Conservation (phyloP, 1,284 basidiomycete genomes). For the Cerrena zonata region DNA sequence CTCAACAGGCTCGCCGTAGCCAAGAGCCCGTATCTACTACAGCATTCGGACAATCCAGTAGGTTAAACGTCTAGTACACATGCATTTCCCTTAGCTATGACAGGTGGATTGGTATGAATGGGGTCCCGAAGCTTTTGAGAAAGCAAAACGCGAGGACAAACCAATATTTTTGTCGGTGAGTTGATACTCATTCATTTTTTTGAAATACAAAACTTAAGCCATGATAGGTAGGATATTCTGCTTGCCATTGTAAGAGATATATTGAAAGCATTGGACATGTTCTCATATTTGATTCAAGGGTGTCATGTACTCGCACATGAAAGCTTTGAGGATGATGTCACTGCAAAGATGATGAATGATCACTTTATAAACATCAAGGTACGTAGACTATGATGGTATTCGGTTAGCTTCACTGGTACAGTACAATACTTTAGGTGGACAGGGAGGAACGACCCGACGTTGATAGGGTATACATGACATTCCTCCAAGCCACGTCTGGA, state of each 20-base stretch:
- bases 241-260: constrained; percentile 26
- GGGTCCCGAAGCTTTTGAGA: constrained; percentile 34
- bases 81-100: neutral
- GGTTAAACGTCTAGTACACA: constrained; percentile 6
- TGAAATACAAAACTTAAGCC: neutral
- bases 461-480: constrained; percentile 41
- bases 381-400: neutral
- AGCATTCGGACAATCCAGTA: constrained; percentile 40
- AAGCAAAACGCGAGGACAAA: constrained; percentile 33
- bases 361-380: constrained; percentile 40
- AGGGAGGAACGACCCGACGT: constrained; percentile 43
- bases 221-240: constrained; percentile 36
- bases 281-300: constrained; percentile 14
- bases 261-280: neutral
- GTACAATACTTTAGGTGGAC: constrained; percentile 26
- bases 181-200: neutral
- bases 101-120: constrained; percentile 40
- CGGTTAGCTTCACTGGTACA: neutral
- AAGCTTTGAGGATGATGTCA: constrained; percentile 36
- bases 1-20: constrained; percentile 32
- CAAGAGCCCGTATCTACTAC: constrained; percentile 40
- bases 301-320: constrained; percentile 33
- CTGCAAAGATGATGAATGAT: constrained; percentile 39
- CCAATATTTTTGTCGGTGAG: constrained; percentile 37
- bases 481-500: constrained; percentile 37